Evolutionary conservation across 306 rosid species (phyloP).

Genomic region (Sesbania bispinosa): DNA sequence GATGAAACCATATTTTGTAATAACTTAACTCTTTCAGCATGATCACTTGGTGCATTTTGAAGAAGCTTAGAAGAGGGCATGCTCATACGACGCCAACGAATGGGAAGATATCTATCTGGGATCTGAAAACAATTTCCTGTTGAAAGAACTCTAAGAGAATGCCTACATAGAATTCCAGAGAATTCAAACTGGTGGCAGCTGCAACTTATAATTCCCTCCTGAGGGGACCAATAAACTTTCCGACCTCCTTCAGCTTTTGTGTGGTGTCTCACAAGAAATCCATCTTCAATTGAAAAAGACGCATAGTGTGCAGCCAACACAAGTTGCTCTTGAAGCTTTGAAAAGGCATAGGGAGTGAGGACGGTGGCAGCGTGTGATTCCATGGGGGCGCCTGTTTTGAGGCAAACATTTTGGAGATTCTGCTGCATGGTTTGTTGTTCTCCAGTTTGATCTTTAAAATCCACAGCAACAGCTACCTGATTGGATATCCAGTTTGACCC

Average conservation of each 20-base stretch:
- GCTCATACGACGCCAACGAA: slow-evolving; percentile 87
- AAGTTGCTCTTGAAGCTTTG: slow-evolving; percentile 93
- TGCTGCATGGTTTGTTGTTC: slow-evolving; percentile 99
- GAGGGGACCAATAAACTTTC: slow-evolving; percentile 74
- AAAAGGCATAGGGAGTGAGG: slow-evolving; percentile 89
- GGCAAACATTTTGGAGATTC: slow-evolving; percentile 91
- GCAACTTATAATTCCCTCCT: slow-evolving; percentile 86
- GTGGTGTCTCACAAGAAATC: slow-evolving; percentile 95
- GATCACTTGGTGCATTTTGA: slow-evolving; percentile 56
- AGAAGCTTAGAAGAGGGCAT: slow-evolving; percentile 53
- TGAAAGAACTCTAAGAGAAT: slow-evolving; percentile 87
- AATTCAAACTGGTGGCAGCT: slow-evolving; percentile 94
- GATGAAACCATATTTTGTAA: slow-evolving; percentile 72
- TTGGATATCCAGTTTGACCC: slow-evolving; percentile 29
- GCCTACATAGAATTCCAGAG: slow-evolving; percentile 91
- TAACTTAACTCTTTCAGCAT: slow-evolving; percentile 66
- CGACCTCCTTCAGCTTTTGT: slow-evolving; percentile 89
- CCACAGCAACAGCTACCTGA: slow-evolving; percentile 93
- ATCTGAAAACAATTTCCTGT: slow-evolving; percentile 95
- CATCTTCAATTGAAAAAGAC: slow-evolving; percentile 76
- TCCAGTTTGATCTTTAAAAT: slow-evolving; percentile 96
- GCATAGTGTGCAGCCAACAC: slow-evolving; percentile 98
- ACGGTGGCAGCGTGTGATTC: slow-evolving; percentile 89
- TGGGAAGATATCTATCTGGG: slow-evolving; percentile 89
- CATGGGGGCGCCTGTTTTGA: slow-evolving; percentile 99